Conservation (phyloP, 768 basidiomycete genomes). For the Myochromella boudieri region DNA sequence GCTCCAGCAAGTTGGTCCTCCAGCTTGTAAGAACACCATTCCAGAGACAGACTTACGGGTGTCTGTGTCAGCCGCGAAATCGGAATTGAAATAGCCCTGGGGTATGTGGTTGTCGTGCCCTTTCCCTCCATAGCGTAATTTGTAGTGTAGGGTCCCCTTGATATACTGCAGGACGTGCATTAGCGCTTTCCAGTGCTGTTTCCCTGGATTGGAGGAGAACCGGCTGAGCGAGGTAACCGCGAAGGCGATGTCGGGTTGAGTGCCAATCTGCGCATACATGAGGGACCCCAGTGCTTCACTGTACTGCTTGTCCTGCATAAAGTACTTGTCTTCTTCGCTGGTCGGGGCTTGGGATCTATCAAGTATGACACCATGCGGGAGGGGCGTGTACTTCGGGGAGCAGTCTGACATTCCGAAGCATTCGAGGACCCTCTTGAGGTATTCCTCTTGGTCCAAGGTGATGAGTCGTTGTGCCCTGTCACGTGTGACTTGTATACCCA, state of each 20-base stretch:
- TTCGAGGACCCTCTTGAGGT: no score
- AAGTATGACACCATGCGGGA: no score
- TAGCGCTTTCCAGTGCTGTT: neutral
- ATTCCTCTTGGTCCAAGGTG: neutral
- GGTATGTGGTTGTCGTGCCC: no score
- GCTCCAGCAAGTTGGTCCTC: no score
- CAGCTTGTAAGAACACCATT: no score
- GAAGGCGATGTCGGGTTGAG: neutral
- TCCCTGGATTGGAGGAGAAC: no score
- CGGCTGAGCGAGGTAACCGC: no score
- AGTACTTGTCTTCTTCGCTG: neutral
- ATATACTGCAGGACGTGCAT: neutral
- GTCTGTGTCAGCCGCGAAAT: no score
- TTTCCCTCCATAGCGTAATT: neutral
- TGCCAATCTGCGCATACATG: neutral
- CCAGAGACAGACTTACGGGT: no score
- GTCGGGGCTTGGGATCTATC: neutral
- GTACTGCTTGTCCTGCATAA: neutral
- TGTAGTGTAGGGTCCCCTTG: neutral
- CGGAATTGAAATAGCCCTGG: no score
- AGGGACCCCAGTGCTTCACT: neutral
- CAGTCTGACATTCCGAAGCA: neutral
- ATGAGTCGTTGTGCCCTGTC: neutral
- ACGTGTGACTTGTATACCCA: neutral
- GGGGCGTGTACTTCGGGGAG: no score